These are phyloP conservation scores for Arthrobotrys sinensis DNA, from an alignment of 2,329 filamentous ascomycete genomes.

Conservation along the genomic window DNA sequence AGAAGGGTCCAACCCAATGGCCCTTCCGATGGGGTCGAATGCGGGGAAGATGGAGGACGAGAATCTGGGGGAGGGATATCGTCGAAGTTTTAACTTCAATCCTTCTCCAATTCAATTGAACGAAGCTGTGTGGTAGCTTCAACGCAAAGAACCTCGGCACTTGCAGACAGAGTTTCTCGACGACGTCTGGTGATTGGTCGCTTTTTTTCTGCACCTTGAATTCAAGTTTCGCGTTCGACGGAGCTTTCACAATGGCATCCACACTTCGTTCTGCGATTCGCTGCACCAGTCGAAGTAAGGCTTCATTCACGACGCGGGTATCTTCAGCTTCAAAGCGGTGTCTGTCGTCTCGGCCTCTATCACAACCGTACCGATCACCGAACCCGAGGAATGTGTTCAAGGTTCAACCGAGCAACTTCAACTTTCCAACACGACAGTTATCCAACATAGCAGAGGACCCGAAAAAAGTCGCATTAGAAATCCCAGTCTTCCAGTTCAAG, in stretches of 20 bases:
- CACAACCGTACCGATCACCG: slow-evolving; percentile 8
- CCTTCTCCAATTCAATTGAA: slow-evolving; percentile 3
- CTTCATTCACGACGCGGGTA: slow-evolving; percentile 15
- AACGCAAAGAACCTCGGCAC: slow-evolving; percentile 21
- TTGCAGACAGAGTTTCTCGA: slow-evolving; percentile 11
- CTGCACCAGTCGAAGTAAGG: slow-evolving; percentile 11
- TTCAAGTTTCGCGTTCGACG: slow-evolving; percentile 10
- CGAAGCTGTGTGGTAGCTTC: not conserved
- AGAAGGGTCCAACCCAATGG: slow-evolving; percentile 13
- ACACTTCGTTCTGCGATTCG: slow-evolving; percentile 50
- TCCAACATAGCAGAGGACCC: slow-evolving; percentile 19
- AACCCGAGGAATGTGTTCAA: slow-evolving; percentile 16
- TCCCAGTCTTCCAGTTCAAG: slow-evolving; percentile 56
- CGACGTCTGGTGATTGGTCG: slow-evolving; percentile 17
- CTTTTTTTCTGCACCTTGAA: slow-evolving; percentile 9
- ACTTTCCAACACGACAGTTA: slow-evolving; percentile 34
- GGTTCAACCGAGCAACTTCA: slow-evolving; percentile 10
- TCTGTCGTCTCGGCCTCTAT: slow-evolving; percentile 29
- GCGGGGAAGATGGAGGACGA: slow-evolving; percentile 28
- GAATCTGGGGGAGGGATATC: slow-evolving; percentile 12
- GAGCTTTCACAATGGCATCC: slow-evolving; percentile 42
- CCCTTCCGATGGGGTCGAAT: slow-evolving; percentile 19
- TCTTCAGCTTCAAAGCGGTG: slow-evolving; percentile 38
- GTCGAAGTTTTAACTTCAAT: slow-evolving; percentile 8
- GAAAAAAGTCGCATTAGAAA: slow-evolving; percentile 32